Base-by-base conservation (phyloP, 2,329 filamentous ascomycete genomes). In the Aphanoascus verrucosus region DNA sequence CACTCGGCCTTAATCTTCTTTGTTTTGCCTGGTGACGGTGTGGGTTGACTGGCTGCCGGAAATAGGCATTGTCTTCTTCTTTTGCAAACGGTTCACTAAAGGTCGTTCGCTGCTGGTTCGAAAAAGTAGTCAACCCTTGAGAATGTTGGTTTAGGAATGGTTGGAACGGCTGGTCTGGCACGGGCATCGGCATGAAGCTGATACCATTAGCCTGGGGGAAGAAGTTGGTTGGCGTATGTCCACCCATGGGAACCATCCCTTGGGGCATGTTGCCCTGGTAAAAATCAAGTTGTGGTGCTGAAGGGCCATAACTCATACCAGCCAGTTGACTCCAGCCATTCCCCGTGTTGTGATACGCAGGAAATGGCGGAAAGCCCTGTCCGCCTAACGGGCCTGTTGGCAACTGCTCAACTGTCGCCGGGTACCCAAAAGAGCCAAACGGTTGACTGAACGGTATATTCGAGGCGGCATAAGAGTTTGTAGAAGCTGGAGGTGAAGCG, bases 11-110 rank as follows among this genome's bases (percentile, higher is more conserved):
- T 52, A 87, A 82, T 62, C 88, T 78, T 59, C 85, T 81, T 62
- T 88, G 84, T 62, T 86, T 81, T 64, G 89, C 88, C 68, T 90
- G 85, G 65, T 93, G 87, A 49, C 93, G 82, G 65, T 95, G 87
- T 1, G 90, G 91, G 66, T 98, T 98, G 57, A 97, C 87, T 0
- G 93, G 93, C 68, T 95, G 91, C 55, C 93, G 81, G 68, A 97
- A 94, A 71, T 98, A 98, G 5, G 93, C 87, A 56, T 89, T 88
- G 55, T 94, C 89, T 53, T 94, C 88, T 58, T 82, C 81, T 55
- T 78, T 83, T 1, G 78, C 77, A 55, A 75, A 72, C 11, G 76
- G 74, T 15, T 75, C 74, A 34, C 73, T 72, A 61, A 79, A 77
- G 35, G 72, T 65, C 20, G 73, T 77, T 52, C 76, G 71, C 62